Base-by-base conservation (phyloP, 2,329 filamentous ascomycete genomes). In the Chrysosporium keratinophilum region DNA sequence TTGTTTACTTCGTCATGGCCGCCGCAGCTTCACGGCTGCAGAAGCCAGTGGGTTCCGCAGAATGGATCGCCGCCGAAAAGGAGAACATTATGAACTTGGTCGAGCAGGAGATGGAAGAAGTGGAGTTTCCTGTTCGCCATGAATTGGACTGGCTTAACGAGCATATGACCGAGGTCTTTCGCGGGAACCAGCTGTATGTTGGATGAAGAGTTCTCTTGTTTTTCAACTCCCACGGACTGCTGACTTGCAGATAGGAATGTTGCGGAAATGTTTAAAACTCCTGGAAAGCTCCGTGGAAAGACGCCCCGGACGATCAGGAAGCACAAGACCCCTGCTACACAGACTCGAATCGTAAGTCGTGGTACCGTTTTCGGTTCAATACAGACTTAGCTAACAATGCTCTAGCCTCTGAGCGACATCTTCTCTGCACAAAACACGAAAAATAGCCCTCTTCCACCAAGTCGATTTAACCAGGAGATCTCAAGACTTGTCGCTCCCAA, bases 101-200 rank as follows among this genome's bases (percentile, higher is more conserved):
- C 14, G 78, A 85, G 45, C 80, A 88, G 54, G 93, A 97, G 69
- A 80, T 87, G 52, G 91, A 97, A 61, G 94, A 98, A 72, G 94
- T 97, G 65, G 82, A 87, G 42, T 97, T 87, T 72, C 88, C 89
- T 31, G 90, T 88, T 58, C 82, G 87, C 55, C 95, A 97, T 71
- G 93, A 98, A 69, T 76, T 97, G 65, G 90, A 97, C 67, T 98
- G 93, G 93, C 76, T 98, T 63, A 97, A 98, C 65, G 93, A 97
- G 73, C 93, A 98, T 69, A 96, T 98, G 91, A 82, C 82, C 48
- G 88, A 95, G 59, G 88, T 98, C 64, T 95, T 97, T 68, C 85
- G 83, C 63, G 83, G 85, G 62, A 86, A 89, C 65, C 82, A 90
- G 71, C 81, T 89, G 93, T 96, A 80, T 64, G 85, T 54, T 41